Base-by-base conservation (phyloP, 257 asterid genomes). In the Dorcoceras hygrometricum region DNA sequence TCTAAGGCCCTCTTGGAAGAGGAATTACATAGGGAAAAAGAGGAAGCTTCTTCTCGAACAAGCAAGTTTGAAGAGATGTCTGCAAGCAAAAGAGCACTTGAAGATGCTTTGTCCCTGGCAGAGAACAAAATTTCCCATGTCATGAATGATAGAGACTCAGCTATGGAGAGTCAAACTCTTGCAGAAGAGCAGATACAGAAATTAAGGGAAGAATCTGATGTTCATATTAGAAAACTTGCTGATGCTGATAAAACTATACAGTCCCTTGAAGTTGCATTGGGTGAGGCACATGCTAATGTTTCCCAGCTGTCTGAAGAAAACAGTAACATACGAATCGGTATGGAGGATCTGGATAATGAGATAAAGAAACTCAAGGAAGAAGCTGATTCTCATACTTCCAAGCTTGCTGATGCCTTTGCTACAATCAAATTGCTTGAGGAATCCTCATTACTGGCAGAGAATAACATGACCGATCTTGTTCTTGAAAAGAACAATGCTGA, bases 201-300 rank as follows among this genome's bases (percentile, higher is more conserved):
- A 70, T 71, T 85, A 65, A 78, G 77, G 78, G 90, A 75, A 63
- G 90, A 85, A 68, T 72, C 79, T 74, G 65, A 85, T 59, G 62
- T 71, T 72, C 77, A 81, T 60, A 73, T 73, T 48, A 71, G 67
- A 57, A 81, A 76, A 78, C 89, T 87, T 73, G 73, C 77, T 16
- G 90, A 80, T 77, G 88, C 92, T 56, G 79, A 87, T 8, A 84
- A 76, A 67, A 84, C 76, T 72, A 87, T 86, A 76, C 86, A 66
- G 66, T 81, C 91, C 77, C 97, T 90, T 66, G 95, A 94, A 84
- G 87, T 80, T 71, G 85, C 87, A 73, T 73, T 90, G 61, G 81
- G 84, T 67, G 74, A 83, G 72, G 82, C 90, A 59, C 84, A 90
- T 65, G 78, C 77, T 71, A 79, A 83, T 71, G 62, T 83, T 19